These are phyloP conservation scores for Triticum aestivum DNA, from an alignment of 176 grass and related monocot species.

Conservation along the genomic window IWGSC_CS_RefSeq_v2.1 NC_057794.1:87025781-87026280, in stretches of 20 bases:
- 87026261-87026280: not conserved
- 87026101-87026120: not conserved
- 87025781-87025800: not conserved
- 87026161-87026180: not conserved
- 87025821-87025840: not conserved
- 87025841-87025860: not conserved
- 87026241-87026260: not conserved
- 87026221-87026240: not conserved
- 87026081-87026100: not conserved
- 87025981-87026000: not conserved
- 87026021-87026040: not conserved
- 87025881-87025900: slow-evolving; percentile 16
- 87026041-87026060: not conserved
- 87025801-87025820: no score
- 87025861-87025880: not conserved
- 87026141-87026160: not conserved
- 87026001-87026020: not conserved
- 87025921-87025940: not conserved
- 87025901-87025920: slow-evolving; percentile 3
- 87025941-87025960: not conserved
- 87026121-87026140: not conserved
- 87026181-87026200: not conserved
- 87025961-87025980: not conserved
- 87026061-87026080: slow-evolving; percentile 8
- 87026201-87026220: not conserved